Percentiles rank a stretch among this genome's conserved stretches.
Evolutionary conservation across 805 yeast species (phyloP).

Genomic region (Clavispora fructus): DNA sequence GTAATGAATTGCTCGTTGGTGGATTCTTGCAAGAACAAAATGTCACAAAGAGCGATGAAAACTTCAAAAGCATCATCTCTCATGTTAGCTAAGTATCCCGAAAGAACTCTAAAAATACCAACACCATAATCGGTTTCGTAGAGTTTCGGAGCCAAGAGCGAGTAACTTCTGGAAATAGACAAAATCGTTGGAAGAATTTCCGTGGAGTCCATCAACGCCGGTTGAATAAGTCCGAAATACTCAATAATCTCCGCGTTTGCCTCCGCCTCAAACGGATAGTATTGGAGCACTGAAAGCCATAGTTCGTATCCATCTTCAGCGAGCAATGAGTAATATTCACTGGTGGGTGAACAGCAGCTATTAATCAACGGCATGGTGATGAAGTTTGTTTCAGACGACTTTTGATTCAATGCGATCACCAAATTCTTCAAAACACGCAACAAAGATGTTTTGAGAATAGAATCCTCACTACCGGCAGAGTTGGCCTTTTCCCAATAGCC

Average conservation of each 20-base stretch:
- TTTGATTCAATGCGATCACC: constrained; percentile 49
- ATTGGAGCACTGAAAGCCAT: constrained; percentile 68
- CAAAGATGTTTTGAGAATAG: constrained; percentile 35
- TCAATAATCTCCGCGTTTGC: constrained; percentile 37
- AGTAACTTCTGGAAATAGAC: constrained; percentile 58
- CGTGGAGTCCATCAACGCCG: constrained; percentile 64
- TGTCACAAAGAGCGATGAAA: constrained; percentile 50
- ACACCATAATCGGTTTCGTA: constrained; percentile 33
- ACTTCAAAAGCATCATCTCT: constrained; percentile 66
- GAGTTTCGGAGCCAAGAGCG: constrained; percentile 41
- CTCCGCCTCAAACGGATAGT: constrained; percentile 40
- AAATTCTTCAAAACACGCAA: constrained; percentile 54
- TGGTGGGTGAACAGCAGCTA: constrained; percentile 51
- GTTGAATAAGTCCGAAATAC: constrained; percentile 47
- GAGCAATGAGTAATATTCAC: constrained; percentile 45
- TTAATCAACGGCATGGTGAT: constrained; percentile 62
- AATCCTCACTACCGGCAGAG: constrained; percentile 30
- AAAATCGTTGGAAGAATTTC: constrained; percentile 65
- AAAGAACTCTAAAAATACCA: constrained; percentile 44
- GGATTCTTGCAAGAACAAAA: constrained; percentile 33
- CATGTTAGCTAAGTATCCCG: constrained; percentile 52
- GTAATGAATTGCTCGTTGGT: constrained; percentile 22
- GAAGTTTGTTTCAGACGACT: constrained; percentile 44
- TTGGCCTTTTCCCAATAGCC: constrained; percentile 64
- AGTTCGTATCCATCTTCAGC: constrained; percentile 85